Evolutionary conservation across 2,329 filamentous ascomycete species (phyloP).

Genomic region (Ceratocystis diversiconidia): DNA sequence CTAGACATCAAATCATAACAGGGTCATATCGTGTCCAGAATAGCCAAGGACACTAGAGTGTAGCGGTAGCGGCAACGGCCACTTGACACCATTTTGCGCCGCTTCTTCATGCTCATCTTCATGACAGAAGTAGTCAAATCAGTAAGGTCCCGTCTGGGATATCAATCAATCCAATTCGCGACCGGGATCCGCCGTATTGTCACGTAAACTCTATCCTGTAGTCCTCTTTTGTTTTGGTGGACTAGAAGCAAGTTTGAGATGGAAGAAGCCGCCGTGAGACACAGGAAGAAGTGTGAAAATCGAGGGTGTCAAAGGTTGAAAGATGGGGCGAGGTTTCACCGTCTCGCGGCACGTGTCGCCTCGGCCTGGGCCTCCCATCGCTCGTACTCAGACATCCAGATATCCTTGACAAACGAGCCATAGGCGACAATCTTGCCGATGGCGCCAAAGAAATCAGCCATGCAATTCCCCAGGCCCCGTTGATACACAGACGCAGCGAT

Average conservation of each 20-base stretch:
- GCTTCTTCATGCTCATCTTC: background rate
- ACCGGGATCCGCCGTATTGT: background rate
- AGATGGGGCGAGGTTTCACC: constrained; percentile 8
- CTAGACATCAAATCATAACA: constrained; percentile 8
- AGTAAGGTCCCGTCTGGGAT: too few relatives aligned
- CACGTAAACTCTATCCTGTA: background rate
- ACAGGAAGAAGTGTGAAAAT: background rate
- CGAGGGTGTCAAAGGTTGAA: background rate
- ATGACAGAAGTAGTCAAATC: background rate
- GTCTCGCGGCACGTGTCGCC: constrained; percentile 19
- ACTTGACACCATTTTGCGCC: background rate
- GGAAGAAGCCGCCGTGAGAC: background rate
- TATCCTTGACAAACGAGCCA: constrained; percentile 34
- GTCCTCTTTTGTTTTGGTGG: background rate
- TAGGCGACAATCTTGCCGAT: constrained; percentile 33
- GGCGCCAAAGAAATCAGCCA: constrained; percentile 40
- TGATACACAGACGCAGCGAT: constrained; percentile 45
- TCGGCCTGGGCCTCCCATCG: constrained; percentile 38
- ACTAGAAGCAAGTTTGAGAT: background rate
- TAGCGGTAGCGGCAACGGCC: background rate
- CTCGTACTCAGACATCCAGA: constrained; percentile 45
- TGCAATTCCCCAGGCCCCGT: constrained; percentile 50
- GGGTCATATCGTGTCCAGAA: constrained; percentile 3
- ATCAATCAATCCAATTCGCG: too few relatives aligned
- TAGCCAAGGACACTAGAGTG: background rate